Percentiles rank a stretch among this genome's conserved stretches.
Conservation (phyloP, 208 protist genomes). For the Trypanosoma congolense region DNA sequence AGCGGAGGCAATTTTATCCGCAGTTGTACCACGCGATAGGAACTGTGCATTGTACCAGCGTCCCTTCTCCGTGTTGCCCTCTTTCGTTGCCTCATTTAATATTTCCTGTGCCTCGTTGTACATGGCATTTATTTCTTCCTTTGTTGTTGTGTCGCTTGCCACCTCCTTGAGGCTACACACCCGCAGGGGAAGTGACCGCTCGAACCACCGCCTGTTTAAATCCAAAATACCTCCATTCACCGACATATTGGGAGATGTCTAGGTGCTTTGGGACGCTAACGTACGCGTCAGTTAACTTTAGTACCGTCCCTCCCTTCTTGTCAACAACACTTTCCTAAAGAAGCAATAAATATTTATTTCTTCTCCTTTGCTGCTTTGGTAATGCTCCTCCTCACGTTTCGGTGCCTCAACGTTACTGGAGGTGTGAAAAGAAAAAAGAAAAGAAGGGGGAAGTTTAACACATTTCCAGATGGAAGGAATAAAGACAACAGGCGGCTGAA, state of each 20-base stretch:
- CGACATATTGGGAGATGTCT: not conserved
- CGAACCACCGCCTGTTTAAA: conserved; percentile 74
- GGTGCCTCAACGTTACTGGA: too few relatives aligned
- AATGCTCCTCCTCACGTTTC: too few relatives aligned
- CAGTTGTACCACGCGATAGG: conserved; percentile 76
- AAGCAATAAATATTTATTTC: too few relatives aligned
- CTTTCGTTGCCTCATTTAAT: conserved; percentile 53
- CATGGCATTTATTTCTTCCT: conserved; percentile 80
- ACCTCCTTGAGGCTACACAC: conserved; percentile 85
- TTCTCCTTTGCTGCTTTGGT: too few relatives aligned
- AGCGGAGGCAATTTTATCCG: conserved; percentile 83
- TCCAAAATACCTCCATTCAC: conserved; percentile 45
- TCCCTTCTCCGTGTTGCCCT: conserved; percentile 61
- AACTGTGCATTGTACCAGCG: conserved; percentile 89
- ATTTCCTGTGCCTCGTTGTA: conserved; percentile 76
- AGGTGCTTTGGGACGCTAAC: too few relatives aligned
- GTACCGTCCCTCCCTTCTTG: too few relatives aligned
- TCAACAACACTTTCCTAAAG: too few relatives aligned
- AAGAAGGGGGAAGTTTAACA: too few relatives aligned
- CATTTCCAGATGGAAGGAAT: too few relatives aligned
- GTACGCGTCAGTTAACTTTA: too few relatives aligned
- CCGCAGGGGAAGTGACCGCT: conserved; percentile 65
- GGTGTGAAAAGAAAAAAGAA: too few relatives aligned
- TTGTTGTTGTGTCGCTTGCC: conserved; percentile 56
- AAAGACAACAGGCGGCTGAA: too few relatives aligned